Evolutionary conservation across 495 filamentous ascomycete species (phyloP), one percentile per base, ranked within the genome.

Genomic region (Oidiodendron maius): DNA sequence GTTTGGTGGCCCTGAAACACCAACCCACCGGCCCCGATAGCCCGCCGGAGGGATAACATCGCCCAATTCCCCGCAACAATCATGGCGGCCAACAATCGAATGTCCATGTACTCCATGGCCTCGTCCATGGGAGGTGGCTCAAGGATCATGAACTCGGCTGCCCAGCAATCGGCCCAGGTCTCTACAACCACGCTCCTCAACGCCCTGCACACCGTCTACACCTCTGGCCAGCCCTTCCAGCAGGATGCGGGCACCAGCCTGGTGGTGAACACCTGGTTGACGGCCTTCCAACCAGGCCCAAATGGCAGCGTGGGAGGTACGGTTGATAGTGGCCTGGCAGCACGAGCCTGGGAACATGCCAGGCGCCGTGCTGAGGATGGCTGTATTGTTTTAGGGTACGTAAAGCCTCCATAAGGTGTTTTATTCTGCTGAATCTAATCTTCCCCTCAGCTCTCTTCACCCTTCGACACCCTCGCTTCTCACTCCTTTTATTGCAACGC

Each of bases 331-430:
- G 82, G 87, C 18, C 60, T 98, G 46, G 88, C 86, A 1, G 72
- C 81, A 13, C 77, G 88, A 59, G 93, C 90, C 22, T 98, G 93
- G 93, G 93, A 98, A 68, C 93, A 98, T 77, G 93, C 94, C 44
- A 77, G 93, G 53, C 77, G 93, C 39, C 79, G 93, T 69, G 93
- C 93, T 32, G 93, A 98, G 62, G 93, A 98, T 71, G 91, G 89
- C 11, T 96, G 90, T 60, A 87, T 98, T 51, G 71, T 96, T 44
- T 67, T 98, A 53, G 83, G 86, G 90, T 96, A 71, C 55, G 77
- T 60, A 44, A 24, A 12, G 13, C 11, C 48, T 25, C 16, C 16
- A 39, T 17, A 13, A 3, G 45, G 23, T 44, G 16, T 21, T 18
- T 38, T 11, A 23, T 54, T 13, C 45, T 63, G 4, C 60, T 16